Percentiles rank a stretch among this genome's conserved stretches.
Evolutionary conservation across 345 rosid species (phyloP).

Genomic region (Salix brachista): DNA sequence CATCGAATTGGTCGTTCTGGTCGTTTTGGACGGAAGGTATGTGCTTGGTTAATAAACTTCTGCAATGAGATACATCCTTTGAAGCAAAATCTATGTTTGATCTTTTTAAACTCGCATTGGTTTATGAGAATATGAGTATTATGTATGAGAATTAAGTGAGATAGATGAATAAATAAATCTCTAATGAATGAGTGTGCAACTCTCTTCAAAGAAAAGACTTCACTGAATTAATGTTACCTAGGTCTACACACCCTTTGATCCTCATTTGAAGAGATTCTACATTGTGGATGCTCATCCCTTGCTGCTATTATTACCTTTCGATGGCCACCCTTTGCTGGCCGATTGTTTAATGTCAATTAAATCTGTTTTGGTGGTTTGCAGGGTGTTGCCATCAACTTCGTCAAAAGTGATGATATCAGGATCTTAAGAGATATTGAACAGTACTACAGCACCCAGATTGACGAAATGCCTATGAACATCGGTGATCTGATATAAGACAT

Average conservation of each 20-base stretch:
- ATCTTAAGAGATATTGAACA: conserved; percentile 84
- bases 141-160: too few relatives aligned
- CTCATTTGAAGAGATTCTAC: neutral
- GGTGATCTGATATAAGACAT: conserved; percentile 60
- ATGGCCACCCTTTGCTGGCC: neutral
- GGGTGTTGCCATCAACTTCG: conserved; percentile 95
- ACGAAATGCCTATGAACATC: conserved; percentile 93
- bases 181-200: too few relatives aligned
- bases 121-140: too few relatives aligned
- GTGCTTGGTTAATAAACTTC: neutral
- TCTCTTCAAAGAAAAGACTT: neutral
- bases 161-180: too few relatives aligned
- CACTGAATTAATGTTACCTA: neutral
- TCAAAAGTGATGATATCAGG: conserved; percentile 82
- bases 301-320: neutral
- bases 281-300: neutral
- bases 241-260: neutral
- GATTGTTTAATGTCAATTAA: neutral
- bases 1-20: conserved; percentile 98
- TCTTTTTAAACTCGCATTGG: too few relatives aligned
- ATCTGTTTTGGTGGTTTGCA: conserved; percentile 17
- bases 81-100: too few relatives aligned
- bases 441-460: conserved; percentile 92
- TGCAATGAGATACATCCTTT: neutral
- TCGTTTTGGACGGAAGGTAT: conserved; percentile 97